Base-by-base conservation (phyloP, 1,284 basidiomycete genomes). In the Pascua guehoae region DNA sequence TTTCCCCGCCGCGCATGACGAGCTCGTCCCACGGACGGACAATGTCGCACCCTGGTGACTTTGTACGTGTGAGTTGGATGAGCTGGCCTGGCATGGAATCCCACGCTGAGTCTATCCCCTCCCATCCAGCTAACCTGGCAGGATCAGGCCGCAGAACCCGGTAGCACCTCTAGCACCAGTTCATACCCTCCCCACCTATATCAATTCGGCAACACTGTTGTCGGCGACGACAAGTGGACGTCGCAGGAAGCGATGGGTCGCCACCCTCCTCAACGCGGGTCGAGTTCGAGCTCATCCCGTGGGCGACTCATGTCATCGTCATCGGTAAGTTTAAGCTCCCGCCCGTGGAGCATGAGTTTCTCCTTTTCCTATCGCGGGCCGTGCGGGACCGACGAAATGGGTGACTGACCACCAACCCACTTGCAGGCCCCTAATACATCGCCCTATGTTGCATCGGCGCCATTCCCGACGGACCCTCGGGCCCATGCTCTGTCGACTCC, bases 351-450 rank as follows among this genome's bases (percentile, higher is more conserved):
- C 24, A 32, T 32, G 7, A 32, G 24, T 32, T 32, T 32, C 24
- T 32, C 24, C 24, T 32, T 32, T 32, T 32, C 24, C 24, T 32
- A 32, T 32, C 24, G 24, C 24, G 24, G 24, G 24, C 24, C 24
- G 24, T 32, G 24, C 24, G 24, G 24, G 24, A 32, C 24, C 24
- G 24, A 32, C 24, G 24, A 16, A 16, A 43, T 7, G 14, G 12
- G 9, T 9, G 14, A 11, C 43, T 40, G 44, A 18, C 55, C 32
- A 51, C 11, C 16, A 38, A 41, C 53, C 41, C 18, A 14, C 36
- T 24, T 17, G n/a, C 54, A 71, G 69, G 71, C 70, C 18, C 71
- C 71, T 7, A 64, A 66, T 15, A 64, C 66, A 14, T 74, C 72
- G 1, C 72, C 72, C 3, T 74, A 73, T 54, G 60, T 69, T 41